Percentiles rank a stretch among this genome's conserved stretches.
phyloP scores from a whole-genome alignment of 1,139 yeast genomes.

The Yamadazyma atmosphaerica region DNA sequence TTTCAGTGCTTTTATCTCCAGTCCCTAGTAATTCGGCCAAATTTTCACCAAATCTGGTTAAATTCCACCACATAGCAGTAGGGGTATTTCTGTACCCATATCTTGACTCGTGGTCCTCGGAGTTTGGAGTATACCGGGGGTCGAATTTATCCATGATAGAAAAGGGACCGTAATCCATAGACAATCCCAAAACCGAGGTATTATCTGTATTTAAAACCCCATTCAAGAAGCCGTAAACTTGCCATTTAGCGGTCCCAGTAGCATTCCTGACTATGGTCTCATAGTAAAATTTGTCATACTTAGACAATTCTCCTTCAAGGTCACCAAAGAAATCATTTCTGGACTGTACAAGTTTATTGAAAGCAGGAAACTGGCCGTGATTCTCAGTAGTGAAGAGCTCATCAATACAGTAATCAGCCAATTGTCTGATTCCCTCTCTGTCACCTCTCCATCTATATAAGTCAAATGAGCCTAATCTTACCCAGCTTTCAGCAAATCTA shows the following conservation, averaged over 20 bases:
- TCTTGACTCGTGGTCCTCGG: constrained; percentile 72
- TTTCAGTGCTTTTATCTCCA: constrained; percentile 50
- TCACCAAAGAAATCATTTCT: constrained; percentile 24
- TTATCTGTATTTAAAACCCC: constrained; percentile 96
- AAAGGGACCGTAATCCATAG: constrained; percentile 95
- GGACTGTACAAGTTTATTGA: constrained; percentile 18
- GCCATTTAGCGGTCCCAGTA: constrained; percentile 79
- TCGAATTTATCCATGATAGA: constrained; percentile 84
- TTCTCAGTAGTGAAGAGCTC: constrained; percentile 51
- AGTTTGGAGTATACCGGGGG: constrained; percentile 83
- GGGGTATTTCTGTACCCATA: constrained; percentile 85
- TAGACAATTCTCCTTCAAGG: constrained; percentile 35
- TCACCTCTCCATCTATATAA: constrained; percentile 75
- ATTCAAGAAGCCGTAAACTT: constrained; percentile 85
- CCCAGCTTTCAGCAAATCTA: constrained; percentile 84
- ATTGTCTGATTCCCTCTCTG: constrained; percentile 54
- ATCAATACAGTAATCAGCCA: constrained; percentile 73
- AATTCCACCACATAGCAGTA: constrained; percentile 89
- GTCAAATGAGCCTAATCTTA: constrained; percentile 89
- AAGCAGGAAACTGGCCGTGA: constrained; percentile 34
- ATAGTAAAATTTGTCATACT: constrained; percentile 69
- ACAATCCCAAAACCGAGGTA: constrained; percentile 80
- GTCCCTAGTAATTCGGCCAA: constrained; percentile 80
- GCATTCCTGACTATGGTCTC: constrained; percentile 78
- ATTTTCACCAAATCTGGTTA: constrained; percentile 82